These are phyloP conservation scores for Cladosporium sp. DNA, from an alignment of 2,329 filamentous ascomycete species.

Conservation along the genomic window DNA sequence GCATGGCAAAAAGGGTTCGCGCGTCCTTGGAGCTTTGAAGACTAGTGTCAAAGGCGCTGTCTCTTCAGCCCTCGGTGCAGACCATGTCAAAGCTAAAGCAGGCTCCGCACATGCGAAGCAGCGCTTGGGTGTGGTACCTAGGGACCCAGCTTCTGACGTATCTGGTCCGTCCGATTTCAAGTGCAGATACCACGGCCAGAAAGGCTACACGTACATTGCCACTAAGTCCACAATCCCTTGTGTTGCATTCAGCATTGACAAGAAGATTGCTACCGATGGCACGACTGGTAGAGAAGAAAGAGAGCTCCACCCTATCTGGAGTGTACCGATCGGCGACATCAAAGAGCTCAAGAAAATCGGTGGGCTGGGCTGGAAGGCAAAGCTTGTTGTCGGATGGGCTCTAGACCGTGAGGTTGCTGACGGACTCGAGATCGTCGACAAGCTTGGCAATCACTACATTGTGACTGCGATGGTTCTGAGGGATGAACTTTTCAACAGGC, in stretches of 20 bases:
- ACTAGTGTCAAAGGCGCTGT: constrained; percentile 66
- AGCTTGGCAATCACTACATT: constrained; percentile 51
- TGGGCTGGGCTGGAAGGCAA: constrained; percentile 79
- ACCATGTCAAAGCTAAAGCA: constrained; percentile 64
- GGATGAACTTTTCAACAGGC: constrained; percentile 76
- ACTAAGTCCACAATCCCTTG: constrained; percentile 63
- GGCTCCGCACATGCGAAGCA: constrained; percentile 62
- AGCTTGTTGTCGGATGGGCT: constrained; percentile 70
- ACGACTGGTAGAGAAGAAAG: constrained; percentile 41
- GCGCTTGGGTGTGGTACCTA: constrained; percentile 64
- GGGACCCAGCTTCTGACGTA: constrained; percentile 36
- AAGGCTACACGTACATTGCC: constrained; percentile 68
- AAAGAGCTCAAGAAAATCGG: constrained; percentile 73
- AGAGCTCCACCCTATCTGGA: constrained; percentile 60
- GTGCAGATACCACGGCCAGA: constrained; percentile 64
- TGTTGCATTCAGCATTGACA: constrained; percentile 60
- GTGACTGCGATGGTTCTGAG: constrained; percentile 68
- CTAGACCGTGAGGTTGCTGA: constrained; percentile 70
- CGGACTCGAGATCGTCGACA: constrained; percentile 64
- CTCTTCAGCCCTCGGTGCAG: constrained; percentile 66
- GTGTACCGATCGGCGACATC: constrained; percentile 66
- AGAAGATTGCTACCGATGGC: constrained; percentile 38
- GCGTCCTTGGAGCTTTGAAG: constrained; percentile 64
- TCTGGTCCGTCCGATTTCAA: constrained; percentile 73
- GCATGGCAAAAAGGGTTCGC: constrained; percentile 45